A percentile compares a stretch with the other conserved stretches of the same genome.
These are phyloP conservation scores for Oidiodendron maius DNA, from an alignment of 495 filamentous ascomycete species.

Conservation along the genomic window DNA sequence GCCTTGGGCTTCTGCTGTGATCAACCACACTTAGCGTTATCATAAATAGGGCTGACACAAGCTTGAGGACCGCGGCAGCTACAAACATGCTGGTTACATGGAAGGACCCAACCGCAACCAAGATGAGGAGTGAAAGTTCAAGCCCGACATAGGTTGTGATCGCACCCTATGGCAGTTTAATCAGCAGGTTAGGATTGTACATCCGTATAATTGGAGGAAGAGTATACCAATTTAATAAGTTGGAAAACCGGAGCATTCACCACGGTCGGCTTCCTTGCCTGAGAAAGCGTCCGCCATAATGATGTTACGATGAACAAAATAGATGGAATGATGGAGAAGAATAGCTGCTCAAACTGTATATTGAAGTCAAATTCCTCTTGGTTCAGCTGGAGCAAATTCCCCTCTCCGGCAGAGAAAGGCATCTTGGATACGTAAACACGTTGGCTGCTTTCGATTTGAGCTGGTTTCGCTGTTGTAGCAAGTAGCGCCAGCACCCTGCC, in stretches of 20 bases:
- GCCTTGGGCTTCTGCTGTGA: background rate
- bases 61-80: background rate
- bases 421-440: background rate
- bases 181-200: too few species aligned
- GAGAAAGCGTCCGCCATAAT: background rate
- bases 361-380: constrained; percentile 23
- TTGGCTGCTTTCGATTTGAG: background rate
- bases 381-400: background rate
- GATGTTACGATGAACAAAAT: background rate
- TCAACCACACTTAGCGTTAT: background rate
- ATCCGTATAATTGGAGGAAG: too few species aligned
- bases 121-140: background rate
- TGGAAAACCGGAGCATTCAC: too few species aligned
- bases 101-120: too few species aligned
- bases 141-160: too few species aligned
- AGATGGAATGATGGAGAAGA: constrained; percentile 40
- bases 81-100: background rate
- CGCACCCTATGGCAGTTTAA: too few species aligned
- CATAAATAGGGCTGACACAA: background rate
- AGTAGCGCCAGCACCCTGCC: background rate
- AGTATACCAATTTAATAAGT: too few species aligned
- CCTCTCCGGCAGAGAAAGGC: background rate
- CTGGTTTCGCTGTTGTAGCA: too few species aligned
- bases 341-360: constrained; percentile 45
- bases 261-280: too few species aligned